Evolutionary conservation across 805 yeast genomes (phyloP).

Genomic region (Lipomyces yamanashiensis): DNA sequence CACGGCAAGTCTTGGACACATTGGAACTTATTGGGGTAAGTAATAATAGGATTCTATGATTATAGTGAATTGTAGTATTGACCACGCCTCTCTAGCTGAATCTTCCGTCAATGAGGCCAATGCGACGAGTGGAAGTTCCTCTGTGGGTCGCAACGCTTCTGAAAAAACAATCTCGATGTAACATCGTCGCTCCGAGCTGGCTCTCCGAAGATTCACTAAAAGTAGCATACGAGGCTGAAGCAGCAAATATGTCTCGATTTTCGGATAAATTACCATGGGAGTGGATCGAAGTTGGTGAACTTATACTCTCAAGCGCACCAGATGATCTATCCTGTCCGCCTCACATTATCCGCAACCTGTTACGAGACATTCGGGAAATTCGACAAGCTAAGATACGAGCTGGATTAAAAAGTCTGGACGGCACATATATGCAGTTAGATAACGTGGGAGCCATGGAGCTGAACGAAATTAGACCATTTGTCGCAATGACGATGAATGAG

Average conservation of each 20-base stretch:
- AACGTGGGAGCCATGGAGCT: conserved; percentile 83
- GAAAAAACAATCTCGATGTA: conserved; percentile 84
- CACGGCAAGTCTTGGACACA: conserved; percentile 72
- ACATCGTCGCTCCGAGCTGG: conserved; percentile 87
- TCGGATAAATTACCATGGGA: conserved; percentile 72
- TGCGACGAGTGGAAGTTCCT: conserved; percentile 73
- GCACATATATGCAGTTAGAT: conserved; percentile 79
- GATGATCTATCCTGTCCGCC: conserved; percentile 81
- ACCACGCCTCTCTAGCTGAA: conserved; percentile 42
- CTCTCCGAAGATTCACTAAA: conserved; percentile 60
- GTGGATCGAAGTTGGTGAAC: conserved; percentile 83
- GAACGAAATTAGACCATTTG: conserved; percentile 84
- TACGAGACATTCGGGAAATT: conserved; percentile 85
- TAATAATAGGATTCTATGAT: conserved; percentile 19
- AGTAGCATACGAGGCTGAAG: conserved; percentile 68
- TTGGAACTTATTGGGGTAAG: conserved; percentile 66
- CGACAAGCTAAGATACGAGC: conserved; percentile 78
- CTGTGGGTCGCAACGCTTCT: conserved; percentile 86
- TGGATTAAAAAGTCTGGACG: conserved; percentile 79
- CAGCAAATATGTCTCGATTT: conserved; percentile 60
- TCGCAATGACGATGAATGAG: conserved; percentile 78
- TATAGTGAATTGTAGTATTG: not conserved
- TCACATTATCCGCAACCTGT: conserved; percentile 66
- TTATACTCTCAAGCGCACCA: conserved; percentile 66
- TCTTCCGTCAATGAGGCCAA: conserved; percentile 65